A percentile compares a stretch with the other conserved stretches of the same genome.
Evolutionary conservation across 768 basidiomycete genomes (phyloP).

Genomic region (Leccinum boreale): DNA sequence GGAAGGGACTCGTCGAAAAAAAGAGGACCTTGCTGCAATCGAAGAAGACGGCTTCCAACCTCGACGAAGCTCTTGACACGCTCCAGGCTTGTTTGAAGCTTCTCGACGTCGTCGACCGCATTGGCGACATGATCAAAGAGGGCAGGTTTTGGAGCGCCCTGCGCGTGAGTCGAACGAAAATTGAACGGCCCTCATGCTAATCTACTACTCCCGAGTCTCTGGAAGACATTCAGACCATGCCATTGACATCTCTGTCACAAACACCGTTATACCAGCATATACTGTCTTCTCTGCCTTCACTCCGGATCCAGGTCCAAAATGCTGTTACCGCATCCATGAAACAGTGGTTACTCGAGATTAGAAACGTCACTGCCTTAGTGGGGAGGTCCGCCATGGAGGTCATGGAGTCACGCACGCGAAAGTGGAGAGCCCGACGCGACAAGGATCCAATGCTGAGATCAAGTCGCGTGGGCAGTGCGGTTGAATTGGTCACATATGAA

Average conservation of each 20-base stretch:
- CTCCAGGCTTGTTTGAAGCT: slow-evolving; percentile 90
- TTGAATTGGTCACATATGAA: slow-evolving; percentile 90
- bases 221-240: slow-evolving; percentile 91
- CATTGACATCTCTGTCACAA: slow-evolving; percentile 82
- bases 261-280: slow-evolving; percentile 93
- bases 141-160: slow-evolving; percentile 97
- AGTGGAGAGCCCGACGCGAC: slow-evolving; percentile 83
- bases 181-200: slow-evolving; percentile 27
- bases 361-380: slow-evolving; percentile 82
- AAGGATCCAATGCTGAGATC: slow-evolving; percentile 75
- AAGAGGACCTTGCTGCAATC: slow-evolving; percentile 86
- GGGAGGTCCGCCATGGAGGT: slow-evolving; percentile 85
- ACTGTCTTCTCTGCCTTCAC: slow-evolving; percentile 85
- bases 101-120: slow-evolving; percentile 88
- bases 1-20: slow-evolving; percentile 87
- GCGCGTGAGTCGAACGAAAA: slow-evolving; percentile 56
- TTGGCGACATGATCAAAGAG: slow-evolving; percentile 89
- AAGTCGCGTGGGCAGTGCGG: slow-evolving; percentile 84
- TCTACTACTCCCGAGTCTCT: slow-evolving; percentile 62
- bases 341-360: slow-evolving; percentile 93
- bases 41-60: slow-evolving; percentile 88
- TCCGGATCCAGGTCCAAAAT: slow-evolving; percentile 85
- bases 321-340: slow-evolving; percentile 94
- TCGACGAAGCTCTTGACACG: slow-evolving; percentile 96
- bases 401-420: slow-evolving; percentile 79